These are phyloP conservation scores for Globisporangium orthogonon DNA, from an alignment of 352 stramenopile species.

Conservation along the genomic window DNA sequence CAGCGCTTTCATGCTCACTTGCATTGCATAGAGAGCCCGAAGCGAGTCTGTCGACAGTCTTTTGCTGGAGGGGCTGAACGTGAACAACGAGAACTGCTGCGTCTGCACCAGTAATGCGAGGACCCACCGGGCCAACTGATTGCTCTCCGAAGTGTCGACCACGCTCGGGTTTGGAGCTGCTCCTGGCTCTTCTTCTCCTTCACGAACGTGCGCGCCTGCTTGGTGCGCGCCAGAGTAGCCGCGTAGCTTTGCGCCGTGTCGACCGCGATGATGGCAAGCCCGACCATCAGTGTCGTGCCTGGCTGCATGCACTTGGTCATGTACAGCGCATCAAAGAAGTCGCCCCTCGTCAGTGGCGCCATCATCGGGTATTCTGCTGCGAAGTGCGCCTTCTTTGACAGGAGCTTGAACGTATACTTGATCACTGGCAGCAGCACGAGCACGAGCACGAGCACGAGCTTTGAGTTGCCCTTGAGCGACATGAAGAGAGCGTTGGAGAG, in stretches of 20 bases:
- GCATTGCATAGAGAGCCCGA: too few species aligned
- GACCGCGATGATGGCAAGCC: constrained; percentile 5
- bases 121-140: not conserved
- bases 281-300: constrained; percentile 11
- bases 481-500: constrained; percentile 9
- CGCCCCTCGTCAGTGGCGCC: not conserved
- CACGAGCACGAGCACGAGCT: constrained; percentile 4
- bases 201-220: constrained; percentile 1
- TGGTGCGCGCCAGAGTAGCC: not conserved
- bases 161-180: too few species aligned
- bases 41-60: too few species aligned
- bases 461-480: not conserved
- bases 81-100: too few species aligned
- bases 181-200: not conserved
- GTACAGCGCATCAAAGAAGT: constrained; percentile 12
- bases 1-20: too few species aligned
- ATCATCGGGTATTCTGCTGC: not conserved
- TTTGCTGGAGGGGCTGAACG: too few species aligned
- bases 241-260: constrained; percentile 4
- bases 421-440: constrained; percentile 6
- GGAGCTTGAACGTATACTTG: constrained; percentile 1
- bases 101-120: not conserved
- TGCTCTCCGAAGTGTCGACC: not conserved
- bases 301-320: constrained; percentile 21
- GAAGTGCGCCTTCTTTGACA: not conserved